Evolutionary conservation across 1,139 yeast genomes (phyloP).

Genomic region (Zygoascus hellenicus): DNA sequence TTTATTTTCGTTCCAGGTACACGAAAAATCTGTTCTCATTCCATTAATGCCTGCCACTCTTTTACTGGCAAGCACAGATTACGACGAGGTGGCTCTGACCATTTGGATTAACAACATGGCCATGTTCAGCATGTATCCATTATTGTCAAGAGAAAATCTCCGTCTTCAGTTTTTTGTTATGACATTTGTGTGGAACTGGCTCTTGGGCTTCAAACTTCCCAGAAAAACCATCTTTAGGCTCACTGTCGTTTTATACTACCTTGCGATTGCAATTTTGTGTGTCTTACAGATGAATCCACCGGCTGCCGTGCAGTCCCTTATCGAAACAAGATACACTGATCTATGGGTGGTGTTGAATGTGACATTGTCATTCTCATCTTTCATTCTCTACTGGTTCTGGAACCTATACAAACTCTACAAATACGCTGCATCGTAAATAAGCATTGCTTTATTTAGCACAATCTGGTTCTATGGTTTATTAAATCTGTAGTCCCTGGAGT

Average conservation of each 20-base stretch:
- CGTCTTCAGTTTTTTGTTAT: constrained; percentile 63
- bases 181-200: constrained; percentile 71
- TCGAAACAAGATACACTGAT: constrained; percentile 55
- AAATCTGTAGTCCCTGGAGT: neutral
- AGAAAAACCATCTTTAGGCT: constrained; percentile 49
- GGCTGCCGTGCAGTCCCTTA: constrained; percentile 2
- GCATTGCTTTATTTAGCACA: too few species aligned
- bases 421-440: constrained; percentile 8
- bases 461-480: neutral
- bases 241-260: constrained; percentile 54
- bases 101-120: constrained; percentile 87
- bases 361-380: constrained; percentile 67
- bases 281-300: constrained; percentile 41
- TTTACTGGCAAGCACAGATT: constrained; percentile 43
- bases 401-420: constrained; percentile 45
- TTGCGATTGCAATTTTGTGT: constrained; percentile 49
- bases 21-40: constrained; percentile 82
- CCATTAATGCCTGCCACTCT: constrained; percentile 83
- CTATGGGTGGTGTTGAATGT: constrained; percentile 78
- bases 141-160: constrained; percentile 70
- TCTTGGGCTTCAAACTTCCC: constrained; percentile 49
- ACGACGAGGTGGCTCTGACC: constrained; percentile 57
- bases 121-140: constrained; percentile 81
- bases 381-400: constrained; percentile 76
- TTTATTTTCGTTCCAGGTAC: constrained; percentile 91